phyloP scores from a whole-genome alignment of 2,329 filamentous ascomycete species.

The Aschersonia sp. region DNA sequence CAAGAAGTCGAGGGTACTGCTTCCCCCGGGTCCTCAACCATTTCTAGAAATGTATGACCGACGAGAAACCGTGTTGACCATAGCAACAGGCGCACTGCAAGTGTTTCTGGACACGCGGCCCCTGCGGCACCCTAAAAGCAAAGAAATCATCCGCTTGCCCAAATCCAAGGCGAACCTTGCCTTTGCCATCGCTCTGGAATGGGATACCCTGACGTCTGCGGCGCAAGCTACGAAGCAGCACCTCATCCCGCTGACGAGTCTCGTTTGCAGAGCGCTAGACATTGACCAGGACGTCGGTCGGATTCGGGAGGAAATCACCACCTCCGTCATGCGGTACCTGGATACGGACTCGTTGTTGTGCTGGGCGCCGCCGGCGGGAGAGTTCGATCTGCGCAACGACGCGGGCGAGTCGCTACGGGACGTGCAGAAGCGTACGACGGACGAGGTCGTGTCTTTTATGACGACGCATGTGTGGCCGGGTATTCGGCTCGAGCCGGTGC shows the following conservation, averaged over 20 bases:
- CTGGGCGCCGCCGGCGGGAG: slow-evolving; percentile 52
- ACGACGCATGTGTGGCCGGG: slow-evolving; percentile 70
- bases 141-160: slow-evolving; percentile 59
- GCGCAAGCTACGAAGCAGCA: slow-evolving; percentile 78
- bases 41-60: too few relatives aligned
- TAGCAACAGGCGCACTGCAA: slow-evolving; percentile 27
- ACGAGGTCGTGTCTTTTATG: slow-evolving; percentile 58
- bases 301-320: slow-evolving; percentile 49
- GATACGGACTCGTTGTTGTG: slow-evolving; percentile 87
- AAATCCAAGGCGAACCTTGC: slow-evolving; percentile 67
- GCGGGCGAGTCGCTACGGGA: slow-evolving; percentile 49
- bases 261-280: slow-evolving; percentile 72
- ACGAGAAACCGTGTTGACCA: slow-evolving; percentile 8
- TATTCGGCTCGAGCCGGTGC: slow-evolving; percentile 60
- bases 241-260: slow-evolving; percentile 78
- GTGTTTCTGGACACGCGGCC: slow-evolving; percentile 67
- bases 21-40: too few relatives aligned
- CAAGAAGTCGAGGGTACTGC: slow-evolving; percentile 45
- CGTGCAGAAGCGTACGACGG: slow-evolving; percentile 54
- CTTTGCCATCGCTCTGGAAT: slow-evolving; percentile 77
- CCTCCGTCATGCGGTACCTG: slow-evolving; percentile 68
- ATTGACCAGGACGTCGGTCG: slow-evolving; percentile 56
- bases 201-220: slow-evolving; percentile 71
- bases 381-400: slow-evolving; percentile 31
- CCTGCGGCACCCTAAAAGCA: slow-evolving; percentile 62